A percentile compares a stretch with the other conserved stretches of the same genome.
Evolutionary conservation across 306 rosid species (phyloP).

Genomic region (Acacia melanoxylon): DNA sequence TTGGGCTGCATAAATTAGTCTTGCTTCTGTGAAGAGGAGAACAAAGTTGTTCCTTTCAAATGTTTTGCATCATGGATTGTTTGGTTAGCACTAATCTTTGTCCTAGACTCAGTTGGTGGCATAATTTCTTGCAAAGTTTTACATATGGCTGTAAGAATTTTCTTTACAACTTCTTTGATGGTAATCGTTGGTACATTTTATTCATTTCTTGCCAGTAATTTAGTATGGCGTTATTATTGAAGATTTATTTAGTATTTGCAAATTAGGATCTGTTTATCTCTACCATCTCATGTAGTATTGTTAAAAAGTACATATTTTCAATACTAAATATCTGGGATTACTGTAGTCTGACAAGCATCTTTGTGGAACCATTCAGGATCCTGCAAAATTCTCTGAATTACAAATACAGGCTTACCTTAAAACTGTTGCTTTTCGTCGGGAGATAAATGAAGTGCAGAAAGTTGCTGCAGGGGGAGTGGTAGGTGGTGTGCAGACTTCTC

Average conservation of each 20-base stretch:
- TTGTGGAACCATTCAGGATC: slow-evolving; percentile 64
- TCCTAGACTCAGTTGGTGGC: not conserved
- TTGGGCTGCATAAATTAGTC: not conserved
- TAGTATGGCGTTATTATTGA: not conserved
- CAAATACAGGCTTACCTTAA: slow-evolving; percentile 95
- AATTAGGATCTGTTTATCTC: slow-evolving; percentile 16
- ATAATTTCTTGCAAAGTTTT: no score
- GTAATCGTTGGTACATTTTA: not conserved
- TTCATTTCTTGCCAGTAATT: slow-evolving; percentile 22
- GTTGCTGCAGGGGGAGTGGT: slow-evolving; percentile 80
- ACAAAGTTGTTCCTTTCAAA: not conserved
- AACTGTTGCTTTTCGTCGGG: slow-evolving; percentile 96
- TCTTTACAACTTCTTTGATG: not conserved
- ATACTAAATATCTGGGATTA: slow-evolving; percentile 1
- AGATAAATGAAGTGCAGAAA: slow-evolving; percentile 90
- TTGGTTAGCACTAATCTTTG: not conserved
- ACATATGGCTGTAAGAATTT: not conserved
- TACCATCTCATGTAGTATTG: not conserved
- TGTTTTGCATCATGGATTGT: not conserved
- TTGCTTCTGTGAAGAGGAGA: not conserved
- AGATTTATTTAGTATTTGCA: not conserved
- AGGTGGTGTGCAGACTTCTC: slow-evolving; percentile 84
- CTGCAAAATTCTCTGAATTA: slow-evolving; percentile 88
- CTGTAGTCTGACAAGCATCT: slow-evolving; percentile 29
- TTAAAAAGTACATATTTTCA: slow-evolving; percentile 15